These are phyloP conservation scores for Peronosclerospora sorghi DNA, from an alignment of 352 stramenopile species.

Conservation along the genomic window DNA sequence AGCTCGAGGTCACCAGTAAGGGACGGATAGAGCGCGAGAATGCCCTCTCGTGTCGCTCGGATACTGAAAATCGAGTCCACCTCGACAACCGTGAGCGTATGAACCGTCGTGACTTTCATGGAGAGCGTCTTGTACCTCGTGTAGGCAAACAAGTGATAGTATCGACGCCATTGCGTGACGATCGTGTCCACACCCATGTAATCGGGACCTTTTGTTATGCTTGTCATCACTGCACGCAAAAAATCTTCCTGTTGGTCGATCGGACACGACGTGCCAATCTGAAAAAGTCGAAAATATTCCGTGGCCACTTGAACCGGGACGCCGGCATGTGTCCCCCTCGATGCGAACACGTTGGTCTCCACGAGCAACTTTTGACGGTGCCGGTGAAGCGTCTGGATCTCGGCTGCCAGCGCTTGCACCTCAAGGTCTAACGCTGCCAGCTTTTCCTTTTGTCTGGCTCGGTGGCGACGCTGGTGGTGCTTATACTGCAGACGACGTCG, in stretches of 20 bases:
- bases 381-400: constrained; percentile 24
- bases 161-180: constrained; percentile 40
- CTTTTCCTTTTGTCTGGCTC: constrained; percentile 47
- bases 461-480: no score
- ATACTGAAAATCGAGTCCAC: constrained; percentile 29
- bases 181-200: constrained; percentile 42
- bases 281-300: constrained; percentile 51
- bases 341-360: constrained; percentile 27
- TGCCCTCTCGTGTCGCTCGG: constrained; percentile 26
- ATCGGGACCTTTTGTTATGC: constrained; percentile 30
- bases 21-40: constrained; percentile 33
- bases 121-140: constrained; percentile 23
- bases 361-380: constrained; percentile 20
- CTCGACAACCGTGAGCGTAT: constrained; percentile 33
- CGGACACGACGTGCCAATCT: constrained; percentile 24
- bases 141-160: constrained; percentile 34
- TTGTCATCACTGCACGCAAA: constrained; percentile 36
- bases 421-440: constrained; percentile 28
- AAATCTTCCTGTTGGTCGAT: constrained; percentile 38
- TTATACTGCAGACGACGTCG: no score
- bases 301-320: constrained; percentile 24
- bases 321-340: constrained; percentile 15
- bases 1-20: constrained; percentile 28
- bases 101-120: constrained; percentile 23
- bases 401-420: constrained; percentile 19